phyloP scores from a whole-genome alignment of 352 stramenopile species.

The Phytophthora ramorum region DNA sequence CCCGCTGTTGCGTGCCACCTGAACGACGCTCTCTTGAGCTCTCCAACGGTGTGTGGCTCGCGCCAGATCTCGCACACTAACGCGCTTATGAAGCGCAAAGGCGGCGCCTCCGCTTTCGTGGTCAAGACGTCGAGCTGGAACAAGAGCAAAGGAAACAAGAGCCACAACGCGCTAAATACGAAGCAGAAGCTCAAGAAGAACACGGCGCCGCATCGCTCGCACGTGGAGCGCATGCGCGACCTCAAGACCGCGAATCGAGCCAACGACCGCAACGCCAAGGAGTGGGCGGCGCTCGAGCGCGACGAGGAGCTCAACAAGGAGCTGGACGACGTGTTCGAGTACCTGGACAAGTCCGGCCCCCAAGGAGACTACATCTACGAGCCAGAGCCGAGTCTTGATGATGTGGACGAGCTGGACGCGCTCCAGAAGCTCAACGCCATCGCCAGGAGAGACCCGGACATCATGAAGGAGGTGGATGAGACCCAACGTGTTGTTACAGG shows the following conservation, averaged over 20 bases:
- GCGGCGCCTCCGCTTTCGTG: constrained; percentile 73
- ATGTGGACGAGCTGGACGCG: constrained; percentile 72
- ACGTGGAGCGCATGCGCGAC: constrained; percentile 55
- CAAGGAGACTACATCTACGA: constrained; percentile 76
- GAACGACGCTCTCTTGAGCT: neutral
- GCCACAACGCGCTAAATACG: constrained; percentile 38
- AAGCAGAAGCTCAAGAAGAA: constrained; percentile 82
- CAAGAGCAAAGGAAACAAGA: constrained; percentile 53
- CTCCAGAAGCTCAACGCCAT: constrained; percentile 77
- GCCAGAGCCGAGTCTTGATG: constrained; percentile 59
- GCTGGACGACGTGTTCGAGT: constrained; percentile 74
- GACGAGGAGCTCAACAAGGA: constrained; percentile 67
- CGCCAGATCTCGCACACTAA: constrained; percentile 50
- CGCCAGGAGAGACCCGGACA: constrained; percentile 45
- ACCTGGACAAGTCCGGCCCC: constrained; percentile 70
- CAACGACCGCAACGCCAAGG: constrained; percentile 54
- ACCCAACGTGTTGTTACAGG: constrained; percentile 13
- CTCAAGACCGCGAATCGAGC: constrained; percentile 47
- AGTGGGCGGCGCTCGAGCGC: constrained; percentile 64
- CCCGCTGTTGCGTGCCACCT: constrained; percentile 8
- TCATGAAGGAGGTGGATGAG: constrained; percentile 52
- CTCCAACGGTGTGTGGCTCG: neutral
- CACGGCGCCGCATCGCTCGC: constrained; percentile 57
- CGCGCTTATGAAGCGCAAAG: constrained; percentile 67
- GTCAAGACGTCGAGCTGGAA: constrained; percentile 64